A percentile compares a stretch with the other conserved stretches of the same genome.
These are phyloP conservation scores for Microascus cirrosus DNA, from an alignment of 2,329 filamentous ascomycete genomes.

Conservation along the genomic window DNA sequence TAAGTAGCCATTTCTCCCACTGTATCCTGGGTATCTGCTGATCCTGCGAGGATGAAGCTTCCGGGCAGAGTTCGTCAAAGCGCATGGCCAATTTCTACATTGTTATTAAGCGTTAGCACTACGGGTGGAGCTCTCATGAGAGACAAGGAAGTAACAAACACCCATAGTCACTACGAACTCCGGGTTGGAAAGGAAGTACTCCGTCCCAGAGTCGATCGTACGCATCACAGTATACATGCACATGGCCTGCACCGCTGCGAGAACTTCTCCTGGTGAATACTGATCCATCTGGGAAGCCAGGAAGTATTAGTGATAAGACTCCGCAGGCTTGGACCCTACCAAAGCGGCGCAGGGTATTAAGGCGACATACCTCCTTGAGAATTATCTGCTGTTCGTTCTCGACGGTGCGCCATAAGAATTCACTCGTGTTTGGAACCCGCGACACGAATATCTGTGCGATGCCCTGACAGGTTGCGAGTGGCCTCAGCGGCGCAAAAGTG, in stretches of 20 bases:
- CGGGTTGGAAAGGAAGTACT: not conserved
- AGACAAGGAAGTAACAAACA: not conserved
- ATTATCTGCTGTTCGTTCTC: not conserved
- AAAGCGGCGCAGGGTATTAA: not conserved
- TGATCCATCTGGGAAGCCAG: not conserved
- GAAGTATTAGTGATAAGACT: too few relatives aligned
- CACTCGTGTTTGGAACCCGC: not conserved
- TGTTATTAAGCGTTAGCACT: not conserved
- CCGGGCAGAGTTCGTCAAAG: not conserved
- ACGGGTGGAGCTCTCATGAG: not conserved
- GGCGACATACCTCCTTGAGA: not conserved
- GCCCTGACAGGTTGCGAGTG: not conserved
- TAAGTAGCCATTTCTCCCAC: not conserved
- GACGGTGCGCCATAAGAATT: not conserved
- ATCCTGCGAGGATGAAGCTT: not conserved
- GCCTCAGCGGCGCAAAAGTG: not conserved
- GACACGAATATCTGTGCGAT: not conserved
- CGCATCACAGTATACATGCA: not conserved
- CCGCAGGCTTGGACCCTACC: not conserved
- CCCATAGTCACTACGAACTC: not conserved
- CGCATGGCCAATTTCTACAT: not conserved
- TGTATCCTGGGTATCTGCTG: not conserved
- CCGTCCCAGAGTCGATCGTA: not conserved
- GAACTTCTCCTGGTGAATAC: not conserved
- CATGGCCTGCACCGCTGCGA: not conserved